These are phyloP conservation scores for Mallotus repandus DNA, from an alignment of 441 rosid species.

Conservation along the genomic window DNA sequence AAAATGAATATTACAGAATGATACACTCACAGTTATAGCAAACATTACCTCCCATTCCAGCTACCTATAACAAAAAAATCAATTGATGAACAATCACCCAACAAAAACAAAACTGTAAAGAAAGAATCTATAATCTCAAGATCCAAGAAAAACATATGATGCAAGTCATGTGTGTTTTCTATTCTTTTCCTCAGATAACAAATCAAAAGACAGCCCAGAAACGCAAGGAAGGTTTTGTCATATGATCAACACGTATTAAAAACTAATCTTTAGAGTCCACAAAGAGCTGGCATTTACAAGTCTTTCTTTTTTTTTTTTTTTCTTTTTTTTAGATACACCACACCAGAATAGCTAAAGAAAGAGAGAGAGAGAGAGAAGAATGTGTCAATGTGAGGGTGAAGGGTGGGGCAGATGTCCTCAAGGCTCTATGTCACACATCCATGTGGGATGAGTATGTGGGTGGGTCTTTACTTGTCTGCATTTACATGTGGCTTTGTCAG, in stretches of 20 bases:
- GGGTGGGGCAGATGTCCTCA: conserved; percentile 38
- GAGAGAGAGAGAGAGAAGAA: conserved; percentile 15
- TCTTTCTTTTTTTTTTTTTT: too few species aligned
- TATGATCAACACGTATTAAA: conserved; percentile 17
- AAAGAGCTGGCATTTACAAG: conserved; percentile 20
- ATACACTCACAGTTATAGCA: conserved; percentile 20
- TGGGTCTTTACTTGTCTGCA: conserved; percentile 58
- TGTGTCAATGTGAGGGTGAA: background rate
- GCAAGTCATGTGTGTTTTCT: background rate
- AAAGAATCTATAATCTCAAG: conserved; percentile 44
- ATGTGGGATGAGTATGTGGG: conserved; percentile 61
- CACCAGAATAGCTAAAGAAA: background rate
- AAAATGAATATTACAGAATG: conserved; percentile 15
- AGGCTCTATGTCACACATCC: conserved; percentile 43
- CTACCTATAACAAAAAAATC: background rate
- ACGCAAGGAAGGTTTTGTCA: conserved; percentile 34
- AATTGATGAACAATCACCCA: conserved; percentile 14
- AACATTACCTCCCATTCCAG: conserved; percentile 6
- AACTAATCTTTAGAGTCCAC: conserved; percentile 20
- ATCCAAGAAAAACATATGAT: conserved; percentile 52
- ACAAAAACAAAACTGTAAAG: conserved; percentile 22
- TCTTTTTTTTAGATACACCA: background rate
- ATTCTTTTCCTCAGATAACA: conserved; percentile 30
- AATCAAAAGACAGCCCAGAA: conserved; percentile 36
- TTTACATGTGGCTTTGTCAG: conserved; percentile 69